These are phyloP conservation scores for Paramecium primaurelia DNA, from an alignment of 73 alveolate species.

Conservation along the genomic window DNA sequence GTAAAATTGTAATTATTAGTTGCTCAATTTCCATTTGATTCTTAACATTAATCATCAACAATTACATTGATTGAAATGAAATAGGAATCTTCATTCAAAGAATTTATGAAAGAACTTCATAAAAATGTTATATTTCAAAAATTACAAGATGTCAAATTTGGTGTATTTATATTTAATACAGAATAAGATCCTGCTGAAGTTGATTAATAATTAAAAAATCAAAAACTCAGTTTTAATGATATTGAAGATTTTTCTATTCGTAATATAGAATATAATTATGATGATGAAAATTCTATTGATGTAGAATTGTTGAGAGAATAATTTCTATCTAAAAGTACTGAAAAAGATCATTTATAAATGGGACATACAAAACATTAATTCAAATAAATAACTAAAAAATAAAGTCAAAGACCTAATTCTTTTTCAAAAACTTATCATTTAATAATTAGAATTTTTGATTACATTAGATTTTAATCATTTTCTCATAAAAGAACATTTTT, in stretches of 20 bases:
- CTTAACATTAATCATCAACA: background rate
- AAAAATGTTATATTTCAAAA: background rate
- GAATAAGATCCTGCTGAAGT: slow-evolving; percentile 20
- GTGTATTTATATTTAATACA: slow-evolving; percentile 6
- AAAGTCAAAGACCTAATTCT: background rate
- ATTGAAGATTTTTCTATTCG: background rate
- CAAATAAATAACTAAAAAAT: slow-evolving; percentile 4
- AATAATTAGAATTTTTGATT: background rate
- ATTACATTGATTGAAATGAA: background rate
- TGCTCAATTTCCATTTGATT: slow-evolving; percentile 34
- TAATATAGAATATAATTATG: background rate
- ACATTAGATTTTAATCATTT: background rate
- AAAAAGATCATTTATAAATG: background rate
- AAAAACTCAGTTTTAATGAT: slow-evolving; percentile 32
- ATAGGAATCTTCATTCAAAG: background rate
- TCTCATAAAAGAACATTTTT: slow-evolving; percentile 25
- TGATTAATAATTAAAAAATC: background rate
- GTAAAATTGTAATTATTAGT: slow-evolving; percentile 21
- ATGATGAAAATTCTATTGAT: background rate
- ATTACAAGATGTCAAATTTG: slow-evolving; percentile 35
- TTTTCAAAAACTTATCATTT: background rate
- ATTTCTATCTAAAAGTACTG: background rate
- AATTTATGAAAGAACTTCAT: background rate
- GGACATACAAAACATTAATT: background rate
- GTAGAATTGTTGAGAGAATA: background rate